These are phyloP conservation scores for Astragalus membranaceus DNA, from an alignment of 306 rosid species.

Conservation along the genomic window DNA sequence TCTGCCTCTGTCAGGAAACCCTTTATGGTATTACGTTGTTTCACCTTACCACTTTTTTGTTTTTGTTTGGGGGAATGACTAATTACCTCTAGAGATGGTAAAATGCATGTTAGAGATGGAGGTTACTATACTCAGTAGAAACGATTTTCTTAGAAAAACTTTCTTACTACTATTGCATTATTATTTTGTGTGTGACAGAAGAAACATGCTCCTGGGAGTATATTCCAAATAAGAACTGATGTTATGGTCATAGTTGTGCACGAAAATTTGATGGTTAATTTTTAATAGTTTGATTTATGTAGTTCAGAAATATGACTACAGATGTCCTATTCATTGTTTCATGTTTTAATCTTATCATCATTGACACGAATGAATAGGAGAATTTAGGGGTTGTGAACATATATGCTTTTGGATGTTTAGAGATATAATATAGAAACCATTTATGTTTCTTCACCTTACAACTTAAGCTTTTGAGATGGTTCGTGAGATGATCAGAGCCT, in stretches of 20 bases:
- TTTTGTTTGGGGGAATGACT: background rate
- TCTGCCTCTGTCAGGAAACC: slow-evolving; percentile 86
- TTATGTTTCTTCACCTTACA: no score
- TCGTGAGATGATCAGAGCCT: no score
- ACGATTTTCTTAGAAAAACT: background rate
- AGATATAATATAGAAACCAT: no score
- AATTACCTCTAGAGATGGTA: background rate
- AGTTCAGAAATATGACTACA: no score
- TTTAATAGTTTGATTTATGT: no score
- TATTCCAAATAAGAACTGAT: background rate
- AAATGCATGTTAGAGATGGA: background rate
- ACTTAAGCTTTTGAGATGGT: no score
- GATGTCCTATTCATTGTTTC: no score
- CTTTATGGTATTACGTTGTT: slow-evolving; percentile 56
- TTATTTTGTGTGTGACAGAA: background rate
- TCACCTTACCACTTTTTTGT: background rate
- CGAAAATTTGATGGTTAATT: background rate
- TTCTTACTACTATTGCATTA: background rate
- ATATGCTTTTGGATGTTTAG: no score
- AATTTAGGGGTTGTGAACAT: no score
- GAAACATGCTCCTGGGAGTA: background rate
- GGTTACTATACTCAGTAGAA: background rate
- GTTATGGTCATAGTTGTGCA: background rate
- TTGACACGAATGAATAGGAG: no score
- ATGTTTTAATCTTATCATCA: no score